phyloP scores from a whole-genome alignment of 1,284 basidiomycete genomes.

The Trametes sp. region DNA sequence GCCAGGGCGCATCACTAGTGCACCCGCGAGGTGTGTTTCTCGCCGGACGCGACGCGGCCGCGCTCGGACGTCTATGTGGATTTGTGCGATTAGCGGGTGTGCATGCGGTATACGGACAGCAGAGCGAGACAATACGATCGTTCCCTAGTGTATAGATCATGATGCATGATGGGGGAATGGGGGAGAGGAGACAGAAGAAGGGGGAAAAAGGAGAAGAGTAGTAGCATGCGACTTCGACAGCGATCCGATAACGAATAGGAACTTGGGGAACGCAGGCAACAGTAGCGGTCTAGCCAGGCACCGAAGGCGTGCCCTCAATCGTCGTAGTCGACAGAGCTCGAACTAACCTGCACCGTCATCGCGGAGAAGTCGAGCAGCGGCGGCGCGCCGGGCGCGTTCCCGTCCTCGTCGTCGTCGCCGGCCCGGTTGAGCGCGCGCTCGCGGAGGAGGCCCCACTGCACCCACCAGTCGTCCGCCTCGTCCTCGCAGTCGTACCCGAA shows the following conservation, averaged over 20 bases:
- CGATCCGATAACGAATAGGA: constrained; percentile 3
- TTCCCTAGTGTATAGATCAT: not conserved
- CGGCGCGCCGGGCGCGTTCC: not conserved
- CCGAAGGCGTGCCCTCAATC: not conserved
- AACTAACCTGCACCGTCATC: constrained; percentile 28
- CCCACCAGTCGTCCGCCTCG: constrained; percentile 49
- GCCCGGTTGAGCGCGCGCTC: constrained; percentile 37
- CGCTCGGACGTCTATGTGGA: constrained; percentile 12
- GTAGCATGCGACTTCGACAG: constrained; percentile 6
- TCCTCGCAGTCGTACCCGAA: constrained; percentile 49
- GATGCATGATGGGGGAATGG: not conserved
- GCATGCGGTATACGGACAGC: constrained; percentile 12
- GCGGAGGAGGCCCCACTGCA: constrained; percentile 45
- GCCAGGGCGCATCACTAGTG: not conserved
- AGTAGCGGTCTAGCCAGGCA: not conserved
- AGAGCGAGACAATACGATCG: not conserved
- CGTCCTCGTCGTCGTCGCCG: constrained; percentile 5
- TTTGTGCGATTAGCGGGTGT: constrained; percentile 13
- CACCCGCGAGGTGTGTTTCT: constrained; percentile 4
- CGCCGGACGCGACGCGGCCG: not conserved
- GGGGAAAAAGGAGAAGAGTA: not conserved
- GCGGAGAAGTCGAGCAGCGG: constrained; percentile 23
- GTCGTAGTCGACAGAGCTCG: constrained; percentile 3
- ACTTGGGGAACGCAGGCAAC: not conserved
- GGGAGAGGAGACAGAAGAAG: not conserved